phyloP scores from a whole-genome alignment of 345 rosid species.

The Excoecaria agallocha region DNA sequence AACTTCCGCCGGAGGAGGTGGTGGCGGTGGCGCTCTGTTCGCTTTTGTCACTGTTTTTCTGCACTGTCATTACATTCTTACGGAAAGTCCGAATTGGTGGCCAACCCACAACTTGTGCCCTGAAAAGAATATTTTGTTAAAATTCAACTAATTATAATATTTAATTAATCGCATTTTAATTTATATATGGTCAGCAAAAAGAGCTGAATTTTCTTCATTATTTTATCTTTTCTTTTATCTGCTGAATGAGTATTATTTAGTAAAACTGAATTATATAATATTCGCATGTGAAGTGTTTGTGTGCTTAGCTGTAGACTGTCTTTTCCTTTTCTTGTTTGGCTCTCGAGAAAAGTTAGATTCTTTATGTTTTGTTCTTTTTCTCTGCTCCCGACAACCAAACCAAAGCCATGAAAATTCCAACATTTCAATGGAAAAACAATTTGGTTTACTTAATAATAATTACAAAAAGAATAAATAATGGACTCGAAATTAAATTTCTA shows the following conservation, averaged over 20 bases:
- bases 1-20: not conserved
- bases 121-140: constrained; percentile 10
- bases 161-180: not conserved
- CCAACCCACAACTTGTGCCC: constrained; percentile 38
- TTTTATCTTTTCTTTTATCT: not conserved
- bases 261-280: not conserved
- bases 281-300: not conserved
- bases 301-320: constrained; percentile 1
- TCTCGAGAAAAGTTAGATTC: constrained; percentile 48
- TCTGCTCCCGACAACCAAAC: constrained; percentile 49
- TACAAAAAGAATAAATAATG: not conserved
- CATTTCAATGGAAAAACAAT: not conserved
- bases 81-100: constrained; percentile 29
- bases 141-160: not conserved
- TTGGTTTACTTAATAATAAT: too few species aligned
- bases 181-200: not conserved
- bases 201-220: not conserved
- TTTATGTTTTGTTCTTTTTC: constrained; percentile 62
- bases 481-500: too few species aligned
- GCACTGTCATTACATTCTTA: constrained; percentile 24
- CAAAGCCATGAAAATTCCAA: constrained; percentile 24
- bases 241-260: not conserved
- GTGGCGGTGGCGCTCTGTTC: constrained; percentile 1
- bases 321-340: constrained; percentile 17
- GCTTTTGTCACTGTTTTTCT: constrained; percentile 17